These are phyloP conservation scores for Volvox africanus DNA, from an alignment of 139 green algal genomes.

Conservation along the genomic window DNA sequence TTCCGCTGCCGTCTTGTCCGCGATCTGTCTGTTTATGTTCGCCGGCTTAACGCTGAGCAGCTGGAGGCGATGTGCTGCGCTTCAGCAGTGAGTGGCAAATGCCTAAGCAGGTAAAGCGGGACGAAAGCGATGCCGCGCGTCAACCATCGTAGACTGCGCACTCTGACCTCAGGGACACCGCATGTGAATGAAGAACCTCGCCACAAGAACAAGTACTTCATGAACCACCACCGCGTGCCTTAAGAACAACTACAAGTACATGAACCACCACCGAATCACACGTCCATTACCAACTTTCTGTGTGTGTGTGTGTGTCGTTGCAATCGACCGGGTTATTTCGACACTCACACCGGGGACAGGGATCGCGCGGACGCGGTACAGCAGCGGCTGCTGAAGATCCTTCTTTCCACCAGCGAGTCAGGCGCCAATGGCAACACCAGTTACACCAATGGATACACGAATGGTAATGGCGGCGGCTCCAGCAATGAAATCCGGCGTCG, in stretches of 20 bases:
- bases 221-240: too few relatives aligned
- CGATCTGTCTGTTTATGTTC: slow-evolving; percentile 21
- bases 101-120: neutral
- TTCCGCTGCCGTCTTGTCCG: slow-evolving; percentile 37
- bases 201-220: too few relatives aligned
- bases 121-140: too few relatives aligned
- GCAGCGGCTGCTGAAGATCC: slow-evolving; percentile 38
- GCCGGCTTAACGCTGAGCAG: slow-evolving; percentile 40
- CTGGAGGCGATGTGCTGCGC: slow-evolving; percentile 50
- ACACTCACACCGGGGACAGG: neutral
- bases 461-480: neutral
- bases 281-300: too few relatives aligned
- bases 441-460: neutral
- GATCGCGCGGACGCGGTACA: slow-evolving; percentile 20
- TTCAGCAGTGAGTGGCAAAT: slow-evolving; percentile 33
- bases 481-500: neutral
- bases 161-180: too few relatives aligned
- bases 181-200: too few relatives aligned
- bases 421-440: neutral
- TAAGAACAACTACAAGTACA: too few relatives aligned
- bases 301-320: too few relatives aligned
- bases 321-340: too few relatives aligned
- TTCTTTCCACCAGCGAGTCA: neutral
- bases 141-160: too few relatives aligned
- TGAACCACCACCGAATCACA: too few relatives aligned